Evolutionary conservation across 768 basidiomycete species (phyloP).

Genomic region (Boletus pseudopeckii): DNA sequence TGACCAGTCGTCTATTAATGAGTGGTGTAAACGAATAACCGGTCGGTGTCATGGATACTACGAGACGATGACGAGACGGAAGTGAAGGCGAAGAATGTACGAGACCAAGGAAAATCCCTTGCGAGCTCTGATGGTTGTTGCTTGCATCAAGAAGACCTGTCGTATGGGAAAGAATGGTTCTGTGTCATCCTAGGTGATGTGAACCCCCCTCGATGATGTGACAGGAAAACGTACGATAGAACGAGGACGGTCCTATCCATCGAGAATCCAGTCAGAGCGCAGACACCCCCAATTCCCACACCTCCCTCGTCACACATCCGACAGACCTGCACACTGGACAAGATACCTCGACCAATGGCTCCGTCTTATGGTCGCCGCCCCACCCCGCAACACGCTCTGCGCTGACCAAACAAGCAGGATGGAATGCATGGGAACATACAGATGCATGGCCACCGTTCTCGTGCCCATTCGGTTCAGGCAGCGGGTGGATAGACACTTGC

Average conservation of each 20-base stretch:
- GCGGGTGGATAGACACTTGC: conserved; percentile 24
- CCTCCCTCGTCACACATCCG: conserved; percentile 55
- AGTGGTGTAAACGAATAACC: conserved; percentile 2
- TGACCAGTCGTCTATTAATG: background rate
- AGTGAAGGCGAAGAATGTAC: background rate
- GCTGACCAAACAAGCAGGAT: conserved; percentile 66
- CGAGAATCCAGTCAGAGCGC: conserved; percentile 22
- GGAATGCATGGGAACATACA: conserved; percentile 67
- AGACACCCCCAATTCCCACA: conserved; percentile 54
- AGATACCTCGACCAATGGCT: conserved; percentile 55
- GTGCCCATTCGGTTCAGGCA: conserved; percentile 11
- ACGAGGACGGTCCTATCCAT: background rate
- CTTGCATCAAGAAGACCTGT: conserved; percentile 5
- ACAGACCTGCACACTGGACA: conserved; percentile 68
- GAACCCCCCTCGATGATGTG: background rate
- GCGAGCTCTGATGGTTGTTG: background rate
- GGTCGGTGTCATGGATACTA: conserved; percentile 19
- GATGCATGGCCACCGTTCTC: conserved; percentile 14
- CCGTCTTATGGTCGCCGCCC: conserved; percentile 46
- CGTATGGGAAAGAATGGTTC: background rate
- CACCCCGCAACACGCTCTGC: conserved; percentile 63
- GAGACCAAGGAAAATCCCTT: background rate
- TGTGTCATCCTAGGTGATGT: background rate
- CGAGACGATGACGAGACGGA: background rate
- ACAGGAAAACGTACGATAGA: conserved; percentile 2